phyloP scores from a whole-genome alignment of 108 stramenopile genomes.

The Parmales sp. region DNA sequence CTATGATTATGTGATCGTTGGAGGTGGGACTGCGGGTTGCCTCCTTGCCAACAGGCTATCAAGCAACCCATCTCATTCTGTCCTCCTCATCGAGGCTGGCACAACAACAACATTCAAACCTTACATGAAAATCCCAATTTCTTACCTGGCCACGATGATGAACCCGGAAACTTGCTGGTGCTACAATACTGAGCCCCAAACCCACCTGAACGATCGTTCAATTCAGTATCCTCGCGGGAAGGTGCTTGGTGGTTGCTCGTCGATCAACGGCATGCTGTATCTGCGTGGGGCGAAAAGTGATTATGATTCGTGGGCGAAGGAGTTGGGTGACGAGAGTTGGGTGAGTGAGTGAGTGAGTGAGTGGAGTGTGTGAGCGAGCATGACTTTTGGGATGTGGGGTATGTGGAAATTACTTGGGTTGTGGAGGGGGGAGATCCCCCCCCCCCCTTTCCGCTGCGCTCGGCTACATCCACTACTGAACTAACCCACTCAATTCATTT shows the following conservation, averaged over 20 bases:
- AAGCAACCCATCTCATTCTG: constrained; percentile 16
- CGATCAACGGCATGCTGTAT: constrained; percentile 27
- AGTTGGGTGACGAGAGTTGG: constrained; percentile 9
- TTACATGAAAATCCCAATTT: too few species aligned
- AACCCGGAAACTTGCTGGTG: too few species aligned
- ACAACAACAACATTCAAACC: too few species aligned
- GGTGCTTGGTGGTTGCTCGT: constrained; percentile 16
- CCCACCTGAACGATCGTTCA: constrained; percentile 4
- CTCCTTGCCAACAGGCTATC: constrained; percentile 40
- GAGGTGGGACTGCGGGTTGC: constrained; percentile 42
- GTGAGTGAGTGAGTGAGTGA: background rate
- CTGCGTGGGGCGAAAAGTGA: constrained; percentile 16
- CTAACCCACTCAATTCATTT: too few species aligned
- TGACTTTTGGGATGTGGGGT: too few species aligned
- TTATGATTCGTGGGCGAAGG: constrained; percentile 18
- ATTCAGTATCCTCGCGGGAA: constrained; percentile 23
- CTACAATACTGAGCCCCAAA: too few species aligned
- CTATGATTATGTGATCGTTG: constrained; percentile 47
- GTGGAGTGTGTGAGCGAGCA: too few species aligned
- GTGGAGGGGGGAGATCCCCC: too few species aligned
- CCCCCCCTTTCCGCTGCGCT: too few species aligned
- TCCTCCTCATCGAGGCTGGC: constrained; percentile 41
- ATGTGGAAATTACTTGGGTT: too few species aligned
- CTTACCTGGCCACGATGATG: too few species aligned
- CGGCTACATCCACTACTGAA: too few species aligned